phyloP scores from a whole-genome alignment of 352 stramenopile genomes.

The Phytophthora tubulina region DNA sequence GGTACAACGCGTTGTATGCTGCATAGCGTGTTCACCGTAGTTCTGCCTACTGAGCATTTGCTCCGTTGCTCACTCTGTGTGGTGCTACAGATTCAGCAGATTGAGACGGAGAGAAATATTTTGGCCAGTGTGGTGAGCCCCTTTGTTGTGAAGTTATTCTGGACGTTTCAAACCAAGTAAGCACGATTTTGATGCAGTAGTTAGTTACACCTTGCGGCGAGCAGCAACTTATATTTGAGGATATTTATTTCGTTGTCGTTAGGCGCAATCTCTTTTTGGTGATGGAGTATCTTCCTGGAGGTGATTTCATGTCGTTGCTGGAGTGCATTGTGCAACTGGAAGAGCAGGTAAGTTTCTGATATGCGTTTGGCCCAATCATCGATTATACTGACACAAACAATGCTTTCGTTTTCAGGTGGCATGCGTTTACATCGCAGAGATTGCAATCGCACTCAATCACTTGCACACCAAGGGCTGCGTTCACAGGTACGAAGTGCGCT shows the following conservation, averaged over 20 bases:
- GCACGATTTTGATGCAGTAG: slow-evolving; percentile 27
- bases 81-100: slow-evolving; percentile 74
- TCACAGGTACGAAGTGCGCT: slow-evolving; percentile 59
- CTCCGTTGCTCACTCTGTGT: slow-evolving; percentile 16
- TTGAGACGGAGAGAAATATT: slow-evolving; percentile 91
- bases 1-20: slow-evolving; percentile 41
- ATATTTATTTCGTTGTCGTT: slow-evolving; percentile 2
- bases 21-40: slow-evolving; percentile 1
- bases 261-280: slow-evolving; percentile 90
- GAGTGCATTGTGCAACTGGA: slow-evolving; percentile 91
- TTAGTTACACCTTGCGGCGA: not conserved
- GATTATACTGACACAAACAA: slow-evolving; percentile 7
- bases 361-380: not conserved
- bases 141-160: slow-evolving; percentile 93
- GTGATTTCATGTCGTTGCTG: slow-evolving; percentile 92
- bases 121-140: slow-evolving; percentile 88
- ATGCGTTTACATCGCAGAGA: slow-evolving; percentile 89
- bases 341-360: slow-evolving; percentile 64
- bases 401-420: slow-evolving; percentile 60
- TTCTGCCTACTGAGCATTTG: slow-evolving; percentile 28
- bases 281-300: slow-evolving; percentile 92
- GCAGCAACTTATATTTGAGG: slow-evolving; percentile 28
- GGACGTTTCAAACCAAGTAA: slow-evolving; percentile 92
- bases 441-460: slow-evolving; percentile 88
- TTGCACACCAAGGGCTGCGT: slow-evolving; percentile 88